A percentile compares a stretch with the other conserved stretches of the same genome.
These are phyloP conservation scores for Xerocomellus intermedius DNA, from an alignment of 768 basidiomycete species.

Conservation along the genomic window DNA sequence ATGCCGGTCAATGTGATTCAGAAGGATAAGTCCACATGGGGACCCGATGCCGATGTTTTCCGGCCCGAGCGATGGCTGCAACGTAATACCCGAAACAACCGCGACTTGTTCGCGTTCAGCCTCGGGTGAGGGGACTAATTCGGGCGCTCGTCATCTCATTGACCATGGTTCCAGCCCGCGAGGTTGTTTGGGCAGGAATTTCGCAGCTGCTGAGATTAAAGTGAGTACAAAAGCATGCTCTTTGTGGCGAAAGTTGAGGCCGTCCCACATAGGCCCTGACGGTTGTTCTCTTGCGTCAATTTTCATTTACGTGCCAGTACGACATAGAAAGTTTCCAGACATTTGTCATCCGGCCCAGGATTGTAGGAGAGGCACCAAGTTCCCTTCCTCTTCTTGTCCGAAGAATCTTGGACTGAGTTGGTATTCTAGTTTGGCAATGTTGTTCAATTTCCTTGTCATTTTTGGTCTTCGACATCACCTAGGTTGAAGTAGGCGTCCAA, in stretches of 20 bases:
- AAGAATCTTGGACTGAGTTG: slow-evolving; percentile 22
- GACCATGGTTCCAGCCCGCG: slow-evolving; percentile 44
- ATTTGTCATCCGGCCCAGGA: slow-evolving; percentile 60
- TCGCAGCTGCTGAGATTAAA: slow-evolving; percentile 61
- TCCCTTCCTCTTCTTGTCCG: slow-evolving; percentile 55
- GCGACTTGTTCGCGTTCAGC: slow-evolving; percentile 56
- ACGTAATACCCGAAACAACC: slow-evolving; percentile 35
- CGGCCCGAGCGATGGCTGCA: slow-evolving; percentile 64
- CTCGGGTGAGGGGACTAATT: slow-evolving; percentile 43
- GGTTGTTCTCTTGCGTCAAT: slow-evolving; percentile 51
- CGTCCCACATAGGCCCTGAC: slow-evolving; percentile 35
- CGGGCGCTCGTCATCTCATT: background rate
- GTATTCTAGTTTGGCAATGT: background rate
- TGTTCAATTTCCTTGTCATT: background rate
- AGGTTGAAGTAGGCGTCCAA: too few relatives aligned
- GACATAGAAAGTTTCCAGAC: slow-evolving; percentile 65
- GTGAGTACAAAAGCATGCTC: slow-evolving; percentile 28
- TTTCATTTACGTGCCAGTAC: slow-evolving; percentile 48
- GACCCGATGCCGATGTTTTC: slow-evolving; percentile 54
- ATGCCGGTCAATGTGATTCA: slow-evolving; percentile 61
- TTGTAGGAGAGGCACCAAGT: slow-evolving; percentile 51
- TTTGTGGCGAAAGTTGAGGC: slow-evolving; percentile 23
- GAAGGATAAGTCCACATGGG: slow-evolving; percentile 54
- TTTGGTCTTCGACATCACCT: background rate
- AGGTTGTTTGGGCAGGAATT: slow-evolving; percentile 57